Evolutionary conservation across 208 protist genomes (phyloP).

Genomic region (Herpetomonas tarakana): DNA sequence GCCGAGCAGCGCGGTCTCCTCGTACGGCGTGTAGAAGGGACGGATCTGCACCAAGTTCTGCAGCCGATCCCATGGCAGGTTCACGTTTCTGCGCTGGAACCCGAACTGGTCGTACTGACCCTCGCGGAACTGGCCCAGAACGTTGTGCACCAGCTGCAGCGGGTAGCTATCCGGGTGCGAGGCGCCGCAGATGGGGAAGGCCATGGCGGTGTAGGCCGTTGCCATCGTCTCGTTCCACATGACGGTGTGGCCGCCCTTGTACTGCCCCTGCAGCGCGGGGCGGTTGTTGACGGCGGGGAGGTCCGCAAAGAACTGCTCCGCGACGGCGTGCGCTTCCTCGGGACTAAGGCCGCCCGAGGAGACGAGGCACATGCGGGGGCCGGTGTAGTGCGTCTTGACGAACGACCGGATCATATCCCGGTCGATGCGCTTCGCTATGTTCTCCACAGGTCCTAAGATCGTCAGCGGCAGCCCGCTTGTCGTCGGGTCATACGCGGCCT

Average conservation of each 20-base stretch:
- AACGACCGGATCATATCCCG: slow-evolving; percentile 90
- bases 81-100: slow-evolving; percentile 65
- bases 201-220: slow-evolving; percentile 77
- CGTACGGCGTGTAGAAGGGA: slow-evolving; percentile 91
- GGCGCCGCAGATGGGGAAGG: slow-evolving; percentile 84
- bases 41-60: slow-evolving; percentile 73
- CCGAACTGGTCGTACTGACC: slow-evolving; percentile 69
- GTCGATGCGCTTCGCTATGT: slow-evolving; percentile 93
- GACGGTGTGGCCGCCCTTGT: slow-evolving; percentile 66
- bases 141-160: slow-evolving; percentile 92
- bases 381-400: slow-evolving; percentile 96
- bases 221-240: slow-evolving; percentile 81
- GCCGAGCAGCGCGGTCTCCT: slow-evolving; percentile 87
- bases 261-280: slow-evolving; percentile 42
- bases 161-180: slow-evolving; percentile 91
- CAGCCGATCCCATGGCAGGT: slow-evolving; percentile 58
- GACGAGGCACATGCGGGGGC: slow-evolving; percentile 96
- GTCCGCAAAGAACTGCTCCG: slow-evolving; percentile 87
- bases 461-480: slow-evolving; percentile 92
- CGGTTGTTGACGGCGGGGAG: slow-evolving; percentile 71
- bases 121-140: slow-evolving; percentile 92
- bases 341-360: slow-evolving; percentile 95
- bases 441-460: slow-evolving; percentile 97
- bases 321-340: slow-evolving; percentile 89
- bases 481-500: slow-evolving; percentile 91